Percentiles rank a stretch among this genome's conserved stretches.
phyloP scores from a whole-genome alignment of 1,284 basidiomycete species.

The Ganoderma resinaceum region DNA sequence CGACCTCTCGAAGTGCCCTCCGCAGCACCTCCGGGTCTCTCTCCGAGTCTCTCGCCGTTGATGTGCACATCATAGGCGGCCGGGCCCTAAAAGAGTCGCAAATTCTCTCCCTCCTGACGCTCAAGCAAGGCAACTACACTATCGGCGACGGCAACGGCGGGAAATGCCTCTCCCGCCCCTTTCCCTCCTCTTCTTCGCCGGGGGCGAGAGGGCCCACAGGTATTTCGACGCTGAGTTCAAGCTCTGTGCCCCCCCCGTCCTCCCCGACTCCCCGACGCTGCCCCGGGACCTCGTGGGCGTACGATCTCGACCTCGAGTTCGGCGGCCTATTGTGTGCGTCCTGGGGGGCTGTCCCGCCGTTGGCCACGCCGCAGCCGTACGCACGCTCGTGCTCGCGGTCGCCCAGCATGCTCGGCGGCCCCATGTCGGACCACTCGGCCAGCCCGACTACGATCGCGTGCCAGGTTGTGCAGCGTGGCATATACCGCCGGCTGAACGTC shows the following conservation, averaged over 20 bases:
- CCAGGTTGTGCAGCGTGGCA: slow-evolving; percentile 7
- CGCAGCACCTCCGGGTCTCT: slow-evolving; percentile 21
- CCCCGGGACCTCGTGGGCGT: background rate
- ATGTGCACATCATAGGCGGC: slow-evolving; percentile 31
- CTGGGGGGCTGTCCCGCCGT: background rate
- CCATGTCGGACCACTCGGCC: background rate
- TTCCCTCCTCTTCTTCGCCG: background rate
- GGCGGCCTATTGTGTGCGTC: background rate
- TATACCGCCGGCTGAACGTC: slow-evolving; percentile 28
- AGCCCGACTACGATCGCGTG: slow-evolving; percentile 1
- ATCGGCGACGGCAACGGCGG: background rate
- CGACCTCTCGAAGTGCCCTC: slow-evolving; percentile 28
- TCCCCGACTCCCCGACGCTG: background rate
- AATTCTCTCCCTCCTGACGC: slow-evolving; percentile 9
- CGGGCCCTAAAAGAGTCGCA: background rate
- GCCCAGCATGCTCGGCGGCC: background rate
- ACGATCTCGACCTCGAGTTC: background rate
- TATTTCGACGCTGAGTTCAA: background rate
- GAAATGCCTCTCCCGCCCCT: background rate
- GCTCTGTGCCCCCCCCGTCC: background rate
- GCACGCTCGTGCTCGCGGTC: background rate
- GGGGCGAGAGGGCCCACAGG: slow-evolving; percentile 16
- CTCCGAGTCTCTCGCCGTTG: slow-evolving; percentile 29
- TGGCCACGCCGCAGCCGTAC: background rate
- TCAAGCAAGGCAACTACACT: slow-evolving; percentile 10